Base-by-base conservation (phyloP, 1,284 basidiomycete genomes). In the Sanghuangporus sanghuang region DNA sequence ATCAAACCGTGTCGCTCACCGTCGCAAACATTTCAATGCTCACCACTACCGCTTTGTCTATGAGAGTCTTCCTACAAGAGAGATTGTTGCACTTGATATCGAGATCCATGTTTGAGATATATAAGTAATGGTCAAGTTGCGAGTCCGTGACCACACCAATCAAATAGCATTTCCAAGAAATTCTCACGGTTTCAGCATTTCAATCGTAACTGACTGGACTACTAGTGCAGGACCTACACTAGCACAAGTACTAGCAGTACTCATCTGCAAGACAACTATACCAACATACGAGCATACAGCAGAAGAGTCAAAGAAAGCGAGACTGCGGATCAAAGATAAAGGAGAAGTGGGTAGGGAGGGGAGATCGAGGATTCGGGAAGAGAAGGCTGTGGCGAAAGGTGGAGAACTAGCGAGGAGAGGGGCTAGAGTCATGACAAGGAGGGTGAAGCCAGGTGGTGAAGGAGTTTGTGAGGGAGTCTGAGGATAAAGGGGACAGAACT, bases 1-100 rank as follows among this genome's bases (percentile, higher is more conserved):
- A 40, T 57, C 5, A 62, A 18, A 23, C 3, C n/a, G 11, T 21
- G 8, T 23, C 27, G 2, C 50, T 27, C 23, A 4, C 27, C 5
- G 27, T 8, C 12, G 18, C 35, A 35, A 56, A 40, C 61, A 57
- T 18, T 56, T 23, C 59, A 50, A 59, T 54, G 64, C 88, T 73
- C 69, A 92, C 89, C 67, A 93, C 90, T 16, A 93, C 90, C 1
- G 90, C 90, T 73, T 90, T 92, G 69, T 92, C 90, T 1, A 77
- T 77, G 57, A 93, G 72, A 1, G 78, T 66, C 69, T 80, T 81
- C 63, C 90, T 82, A 72, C 90, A 92, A 35, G 83, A 86, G 62
- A 91, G 77, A 42, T 85, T 80, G 72, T 93, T 93, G 72, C 90
- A 93, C 69, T 85, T 89, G 55, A 93, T 75, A 50, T 84, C 77